Percentiles rank a stretch among this genome's conserved stretches.
phyloP scores from a whole-genome alignment of 1,284 basidiomycete species.

The Ceratobasidium sp. region DNA sequence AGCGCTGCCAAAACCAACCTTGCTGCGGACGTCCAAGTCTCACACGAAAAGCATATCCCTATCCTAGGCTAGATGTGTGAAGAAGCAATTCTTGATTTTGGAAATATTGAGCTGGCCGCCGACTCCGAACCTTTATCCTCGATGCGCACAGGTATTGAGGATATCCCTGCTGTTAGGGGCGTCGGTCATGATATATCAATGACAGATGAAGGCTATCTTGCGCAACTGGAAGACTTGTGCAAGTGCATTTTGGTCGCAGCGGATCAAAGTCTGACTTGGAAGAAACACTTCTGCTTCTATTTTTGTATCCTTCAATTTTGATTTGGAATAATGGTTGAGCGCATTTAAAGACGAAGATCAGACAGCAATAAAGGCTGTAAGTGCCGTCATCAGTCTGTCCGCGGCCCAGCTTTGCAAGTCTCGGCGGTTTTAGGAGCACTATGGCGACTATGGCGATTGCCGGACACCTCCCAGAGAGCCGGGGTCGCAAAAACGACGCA shows the following conservation, averaged over 20 bases:
- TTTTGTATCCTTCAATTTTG: no score
- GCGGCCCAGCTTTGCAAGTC: no score
- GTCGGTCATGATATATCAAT: background rate
- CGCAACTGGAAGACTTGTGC: background rate
- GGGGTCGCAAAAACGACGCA: no score
- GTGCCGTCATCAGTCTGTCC: no score
- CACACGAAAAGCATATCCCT: background rate
- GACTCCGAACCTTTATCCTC: background rate
- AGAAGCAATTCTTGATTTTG: background rate
- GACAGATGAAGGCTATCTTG: background rate
- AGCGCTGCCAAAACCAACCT: no score
- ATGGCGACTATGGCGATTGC: no score
- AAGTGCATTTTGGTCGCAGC: background rate
- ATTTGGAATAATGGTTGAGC: no score
- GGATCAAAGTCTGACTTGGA: background rate
- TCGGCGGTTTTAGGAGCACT: no score
- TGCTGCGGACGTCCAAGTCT: background rate
- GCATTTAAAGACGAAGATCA: no score
- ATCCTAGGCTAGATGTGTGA: background rate
- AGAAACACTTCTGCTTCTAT: background rate
- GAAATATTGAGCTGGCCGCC: background rate
- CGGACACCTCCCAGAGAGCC: no score
- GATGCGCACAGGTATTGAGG: background rate
- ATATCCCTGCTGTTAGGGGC: no score
- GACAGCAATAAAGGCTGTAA: no score